phyloP scores from a whole-genome alignment of 306 rosid genomes.

The Prunus padus region DNA sequence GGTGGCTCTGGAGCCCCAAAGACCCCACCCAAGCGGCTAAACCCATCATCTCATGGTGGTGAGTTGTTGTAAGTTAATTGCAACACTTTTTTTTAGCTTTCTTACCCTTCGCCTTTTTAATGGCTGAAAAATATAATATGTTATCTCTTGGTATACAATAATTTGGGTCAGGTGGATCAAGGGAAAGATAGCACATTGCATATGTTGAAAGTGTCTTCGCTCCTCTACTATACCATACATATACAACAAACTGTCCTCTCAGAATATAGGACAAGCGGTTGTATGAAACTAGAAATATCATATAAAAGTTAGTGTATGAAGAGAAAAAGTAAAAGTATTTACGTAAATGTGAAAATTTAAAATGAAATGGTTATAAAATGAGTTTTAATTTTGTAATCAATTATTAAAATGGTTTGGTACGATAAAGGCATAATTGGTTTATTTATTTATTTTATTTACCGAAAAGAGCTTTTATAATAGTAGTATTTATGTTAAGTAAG shows the following conservation, averaged over 20 bases:
- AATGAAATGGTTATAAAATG: too few species aligned
- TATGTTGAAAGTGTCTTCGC: not conserved
- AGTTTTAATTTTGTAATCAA: too few species aligned
- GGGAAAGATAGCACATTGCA: not conserved
- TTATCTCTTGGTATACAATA: not conserved
- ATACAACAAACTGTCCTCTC: not conserved
- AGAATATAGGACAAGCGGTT: too few species aligned
- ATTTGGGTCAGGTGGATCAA: not conserved
- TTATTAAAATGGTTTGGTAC: too few species aligned
- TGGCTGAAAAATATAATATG: not conserved
- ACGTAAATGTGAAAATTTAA: too few species aligned
- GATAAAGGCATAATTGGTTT: too few species aligned
- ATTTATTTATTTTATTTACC: too few species aligned
- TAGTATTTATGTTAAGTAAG: too few species aligned
- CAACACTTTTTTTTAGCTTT: not conserved
- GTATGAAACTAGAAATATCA: too few species aligned
- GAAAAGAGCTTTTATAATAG: too few species aligned
- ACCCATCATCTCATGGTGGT: not conserved
- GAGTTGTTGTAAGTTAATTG: not conserved
- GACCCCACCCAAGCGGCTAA: not conserved
- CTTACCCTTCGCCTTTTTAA: not conserved
- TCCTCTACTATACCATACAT: not conserved
- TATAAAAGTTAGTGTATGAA: too few species aligned
- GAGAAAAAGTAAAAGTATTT: too few species aligned
- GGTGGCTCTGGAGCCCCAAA: not conserved